Evolutionary conservation across 2,329 filamentous ascomycete species (phyloP).

Genomic region (Sclerotinia sclerotiorum): DNA sequence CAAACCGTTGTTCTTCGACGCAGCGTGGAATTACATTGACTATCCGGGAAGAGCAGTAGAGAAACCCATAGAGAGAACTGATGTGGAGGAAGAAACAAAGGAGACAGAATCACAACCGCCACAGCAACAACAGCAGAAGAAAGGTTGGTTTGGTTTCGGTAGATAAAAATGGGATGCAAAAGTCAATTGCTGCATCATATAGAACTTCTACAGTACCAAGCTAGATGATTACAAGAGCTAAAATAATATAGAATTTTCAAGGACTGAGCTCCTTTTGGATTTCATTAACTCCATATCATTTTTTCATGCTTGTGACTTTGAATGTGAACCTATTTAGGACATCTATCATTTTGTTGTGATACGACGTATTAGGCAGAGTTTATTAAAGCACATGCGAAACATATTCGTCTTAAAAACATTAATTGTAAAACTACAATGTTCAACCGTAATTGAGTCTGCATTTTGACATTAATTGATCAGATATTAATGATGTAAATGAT

Average conservation of each 20-base stretch:
- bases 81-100: slow-evolving; percentile 23
- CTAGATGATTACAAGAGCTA: not conserved
- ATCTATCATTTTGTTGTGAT: too few species aligned
- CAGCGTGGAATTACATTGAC: slow-evolving; percentile 96
- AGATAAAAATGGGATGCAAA: slow-evolving; percentile 27
- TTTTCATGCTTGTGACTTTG: not conserved
- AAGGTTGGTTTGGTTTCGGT: slow-evolving; percentile 74
- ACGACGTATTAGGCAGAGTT: too few species aligned
- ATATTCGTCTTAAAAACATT: too few species aligned
- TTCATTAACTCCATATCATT: not conserved
- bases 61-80: slow-evolving; percentile 35
- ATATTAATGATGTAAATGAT: too few species aligned
- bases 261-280: not conserved
- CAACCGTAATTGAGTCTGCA: too few species aligned
- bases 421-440: too few species aligned
- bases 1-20: slow-evolving; percentile 93
- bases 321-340: too few species aligned
- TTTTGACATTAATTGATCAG: too few species aligned
- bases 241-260: not conserved
- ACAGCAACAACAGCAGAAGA: slow-evolving; percentile 56
- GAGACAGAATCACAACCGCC: slow-evolving; percentile 37
- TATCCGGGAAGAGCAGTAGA: slow-evolving; percentile 67
- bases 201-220: not conserved
- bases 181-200: slow-evolving; percentile 1
- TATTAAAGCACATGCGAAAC: too few species aligned